phyloP scores from a whole-genome alignment of 2,329 filamentous ascomycete genomes.

The Cordyceps tenuipes region DNA sequence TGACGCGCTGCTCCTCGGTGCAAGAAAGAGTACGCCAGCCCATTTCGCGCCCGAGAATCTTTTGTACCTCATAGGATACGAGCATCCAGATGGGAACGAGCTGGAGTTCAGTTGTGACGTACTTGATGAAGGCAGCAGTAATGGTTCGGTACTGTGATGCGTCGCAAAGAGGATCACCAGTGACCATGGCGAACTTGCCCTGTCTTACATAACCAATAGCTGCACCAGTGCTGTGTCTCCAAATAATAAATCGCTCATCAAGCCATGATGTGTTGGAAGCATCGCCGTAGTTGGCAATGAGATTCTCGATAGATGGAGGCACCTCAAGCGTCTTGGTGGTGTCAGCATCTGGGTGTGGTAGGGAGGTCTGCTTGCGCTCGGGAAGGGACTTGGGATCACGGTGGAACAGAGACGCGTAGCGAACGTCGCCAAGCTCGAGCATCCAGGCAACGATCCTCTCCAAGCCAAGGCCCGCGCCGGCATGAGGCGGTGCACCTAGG shows the following conservation, averaged over 20 bases:
- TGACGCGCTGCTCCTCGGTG: conserved; percentile 79
- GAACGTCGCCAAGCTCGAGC: conserved; percentile 79
- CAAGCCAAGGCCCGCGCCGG: conserved; percentile 80
- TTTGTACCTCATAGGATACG: conserved; percentile 69
- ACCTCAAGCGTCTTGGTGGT: conserved; percentile 50
- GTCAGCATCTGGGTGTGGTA: conserved; percentile 84
- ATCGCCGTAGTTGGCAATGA: conserved; percentile 93
- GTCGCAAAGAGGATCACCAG: conserved; percentile 83
- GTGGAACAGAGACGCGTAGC: conserved; percentile 78
- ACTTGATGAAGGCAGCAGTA: conserved; percentile 65
- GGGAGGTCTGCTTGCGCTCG: conserved; percentile 47
- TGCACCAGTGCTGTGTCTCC: conserved; percentile 78
- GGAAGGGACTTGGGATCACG: conserved; percentile 85
- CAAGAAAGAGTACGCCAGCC: conserved; percentile 86
- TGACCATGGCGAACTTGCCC: conserved; percentile 71
- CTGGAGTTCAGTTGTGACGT: conserved; percentile 57
- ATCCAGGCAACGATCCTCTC: conserved; percentile 84
- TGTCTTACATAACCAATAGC: conserved; percentile 76
- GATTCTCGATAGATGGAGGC: conserved; percentile 69
- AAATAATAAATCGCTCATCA: conserved; percentile 79
- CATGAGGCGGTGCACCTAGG: conserved; percentile 81
- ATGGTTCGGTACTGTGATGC: conserved; percentile 65
- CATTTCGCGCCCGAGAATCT: conserved; percentile 69
- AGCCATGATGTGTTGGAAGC: conserved; percentile 91
- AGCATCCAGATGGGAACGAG: conserved; percentile 85